Evolutionary conservation across 129 eudicot species (phyloP).

Genomic region (Tanacetum coccineum): DNA sequence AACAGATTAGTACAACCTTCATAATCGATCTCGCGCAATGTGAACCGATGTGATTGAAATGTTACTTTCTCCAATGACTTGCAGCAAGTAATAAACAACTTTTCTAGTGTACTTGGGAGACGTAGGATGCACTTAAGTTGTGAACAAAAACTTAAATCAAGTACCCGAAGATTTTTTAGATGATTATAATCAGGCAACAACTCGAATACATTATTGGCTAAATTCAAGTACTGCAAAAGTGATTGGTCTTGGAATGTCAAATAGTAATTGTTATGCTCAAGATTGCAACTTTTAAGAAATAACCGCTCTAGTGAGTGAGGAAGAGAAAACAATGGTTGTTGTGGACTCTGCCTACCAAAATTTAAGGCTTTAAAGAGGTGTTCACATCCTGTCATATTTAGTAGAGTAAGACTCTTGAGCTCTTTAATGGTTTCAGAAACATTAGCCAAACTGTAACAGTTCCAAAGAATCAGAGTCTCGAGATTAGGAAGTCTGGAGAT

Average conservation of each 20-base stretch:
- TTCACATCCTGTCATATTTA: slow-evolving; percentile 8
- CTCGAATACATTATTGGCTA: background rate
- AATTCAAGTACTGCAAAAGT: slow-evolving; percentile 1
- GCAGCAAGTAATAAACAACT: slow-evolving; percentile 1
- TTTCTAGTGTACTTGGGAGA: slow-evolving; percentile 18
- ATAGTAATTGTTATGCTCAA: background rate
- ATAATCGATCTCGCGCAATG: slow-evolving; percentile 6
- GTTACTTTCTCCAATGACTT: slow-evolving; percentile 21
- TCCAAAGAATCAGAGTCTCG: slow-evolving; percentile 6
- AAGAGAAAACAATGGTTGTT: background rate
- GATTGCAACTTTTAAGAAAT: slow-evolving; percentile 4
- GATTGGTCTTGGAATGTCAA: slow-evolving; percentile 5
- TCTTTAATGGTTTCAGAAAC: slow-evolving; percentile 28
- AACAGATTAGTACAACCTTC: slow-evolving; percentile 14
- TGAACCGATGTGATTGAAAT: slow-evolving; percentile 14
- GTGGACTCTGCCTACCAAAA: background rate
- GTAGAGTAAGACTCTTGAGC: slow-evolving; percentile 12
- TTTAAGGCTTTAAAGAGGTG: background rate
- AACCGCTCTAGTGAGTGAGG: background rate
- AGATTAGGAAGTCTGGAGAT: slow-evolving; percentile 27
- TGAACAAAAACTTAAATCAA: slow-evolving; percentile 14
- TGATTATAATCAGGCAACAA: slow-evolving; percentile 3
- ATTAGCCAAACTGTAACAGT: slow-evolving; percentile 17
- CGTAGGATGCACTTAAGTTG: slow-evolving; percentile 1
- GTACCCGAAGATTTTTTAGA: slow-evolving; percentile 21